Percentiles rank a stretch among this genome's conserved stretches.
phyloP scores from a whole-genome alignment of 192 early-diverging fungal species.

The Lobosporangium transversale region DNA sequence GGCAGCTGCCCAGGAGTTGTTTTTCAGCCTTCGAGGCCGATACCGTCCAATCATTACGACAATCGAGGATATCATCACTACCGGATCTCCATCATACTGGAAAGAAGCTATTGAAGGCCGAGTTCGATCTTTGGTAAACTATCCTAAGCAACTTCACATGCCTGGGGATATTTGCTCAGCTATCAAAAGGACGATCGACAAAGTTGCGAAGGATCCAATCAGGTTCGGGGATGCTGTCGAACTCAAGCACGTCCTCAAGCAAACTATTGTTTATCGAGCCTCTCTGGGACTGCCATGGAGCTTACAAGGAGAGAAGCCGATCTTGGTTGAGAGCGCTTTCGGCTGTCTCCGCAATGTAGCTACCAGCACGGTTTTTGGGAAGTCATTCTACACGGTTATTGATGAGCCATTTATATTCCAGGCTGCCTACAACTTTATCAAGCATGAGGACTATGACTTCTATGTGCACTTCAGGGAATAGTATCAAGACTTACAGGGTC shows the following conservation, averaged over 20 bases:
- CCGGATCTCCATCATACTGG: conserved; percentile 37
- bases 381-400: conserved; percentile 30
- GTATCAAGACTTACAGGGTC: conserved; percentile 46
- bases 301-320: conserved; percentile 46
- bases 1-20: conserved; percentile 40
- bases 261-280: conserved; percentile 41
- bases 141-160: conserved; percentile 26
- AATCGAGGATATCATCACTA: conserved; percentile 48
- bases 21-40: conserved; percentile 37
- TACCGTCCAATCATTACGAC: conserved; percentile 35
- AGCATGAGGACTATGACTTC: conserved; percentile 30
- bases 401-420: conserved; percentile 47
- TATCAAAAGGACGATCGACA: conserved; percentile 48
- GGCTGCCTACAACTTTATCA: conserved; percentile 44
- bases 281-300: conserved; percentile 48
- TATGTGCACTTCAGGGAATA: conserved; percentile 29
- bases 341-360: conserved; percentile 36
- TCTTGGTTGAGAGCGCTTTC: conserved; percentile 42
- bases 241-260: conserved; percentile 41
- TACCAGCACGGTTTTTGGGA: conserved; percentile 26
- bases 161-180: conserved; percentile 37
- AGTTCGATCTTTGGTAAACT: conserved; percentile 21
- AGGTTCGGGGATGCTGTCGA: conserved; percentile 33
- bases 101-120: conserved; percentile 29
- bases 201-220: conserved; percentile 36